These are phyloP conservation scores for Diaporthe nobilis DNA, from an alignment of 2,329 filamentous ascomycete genomes.

Conservation along the genomic window DNA sequence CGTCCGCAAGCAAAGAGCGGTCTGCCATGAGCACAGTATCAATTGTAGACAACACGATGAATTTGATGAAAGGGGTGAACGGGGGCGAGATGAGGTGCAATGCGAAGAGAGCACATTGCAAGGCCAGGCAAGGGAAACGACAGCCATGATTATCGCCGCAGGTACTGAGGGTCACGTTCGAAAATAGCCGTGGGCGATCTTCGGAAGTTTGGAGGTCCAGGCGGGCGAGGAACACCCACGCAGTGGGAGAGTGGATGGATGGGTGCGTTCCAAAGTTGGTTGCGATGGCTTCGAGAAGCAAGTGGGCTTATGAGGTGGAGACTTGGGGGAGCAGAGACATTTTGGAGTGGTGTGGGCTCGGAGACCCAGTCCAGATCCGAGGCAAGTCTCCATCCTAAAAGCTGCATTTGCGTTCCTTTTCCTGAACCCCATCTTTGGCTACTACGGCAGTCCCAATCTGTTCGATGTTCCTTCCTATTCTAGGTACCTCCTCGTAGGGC, in stretches of 20 bases:
- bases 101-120: not conserved
- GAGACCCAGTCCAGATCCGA: not conserved
- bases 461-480: not conserved
- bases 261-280: not conserved
- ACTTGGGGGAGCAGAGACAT: constrained; percentile 7
- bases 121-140: not conserved
- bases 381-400: constrained; percentile 10
- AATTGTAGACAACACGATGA: too few relatives aligned
- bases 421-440: not conserved
- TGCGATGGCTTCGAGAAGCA: constrained; percentile 18
- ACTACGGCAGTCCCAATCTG: not conserved
- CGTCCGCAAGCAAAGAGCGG: constrained; percentile 8
- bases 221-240: constrained; percentile 3
- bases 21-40: not conserved
- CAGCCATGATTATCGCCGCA: not conserved
- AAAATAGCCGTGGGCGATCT: constrained; percentile 7
- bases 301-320: constrained; percentile 18
- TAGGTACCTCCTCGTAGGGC: not conserved
- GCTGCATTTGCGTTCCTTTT: not conserved
- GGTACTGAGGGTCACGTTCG: not conserved
- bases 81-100: not conserved
- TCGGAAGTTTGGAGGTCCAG: constrained; percentile 5
- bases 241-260: not conserved
- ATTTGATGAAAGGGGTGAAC: not conserved
- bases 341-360: constrained; percentile 12